phyloP scores from a whole-genome alignment of 2,329 filamentous ascomycete genomes.

The Akanthomyces muscarius region DNA sequence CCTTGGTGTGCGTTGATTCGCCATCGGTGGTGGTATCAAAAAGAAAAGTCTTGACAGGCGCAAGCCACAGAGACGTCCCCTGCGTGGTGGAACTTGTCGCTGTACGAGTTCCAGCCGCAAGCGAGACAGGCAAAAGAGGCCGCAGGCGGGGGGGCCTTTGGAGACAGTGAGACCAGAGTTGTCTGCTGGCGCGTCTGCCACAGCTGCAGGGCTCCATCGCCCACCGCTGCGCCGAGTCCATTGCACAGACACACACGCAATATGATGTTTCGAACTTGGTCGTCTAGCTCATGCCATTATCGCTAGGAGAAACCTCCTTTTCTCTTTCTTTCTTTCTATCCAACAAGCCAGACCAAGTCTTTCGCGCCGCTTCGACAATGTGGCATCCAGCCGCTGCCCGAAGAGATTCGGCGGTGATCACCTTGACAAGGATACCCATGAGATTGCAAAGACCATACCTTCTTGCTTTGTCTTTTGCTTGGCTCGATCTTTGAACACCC shows the following conservation, averaged over 20 bases:
- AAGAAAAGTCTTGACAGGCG: neutral
- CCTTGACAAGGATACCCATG: neutral
- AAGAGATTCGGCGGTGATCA: neutral
- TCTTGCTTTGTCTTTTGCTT: neutral
- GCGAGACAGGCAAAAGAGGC: neutral
- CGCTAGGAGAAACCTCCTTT: neutral
- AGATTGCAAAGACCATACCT: neutral
- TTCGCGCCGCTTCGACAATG: neutral
- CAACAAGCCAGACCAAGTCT: neutral
- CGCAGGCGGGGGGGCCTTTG: neutral
- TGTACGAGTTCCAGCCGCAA: neutral
- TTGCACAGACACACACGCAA: constrained; percentile 5
- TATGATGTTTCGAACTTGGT: constrained; percentile 1
- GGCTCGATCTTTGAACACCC: neutral
- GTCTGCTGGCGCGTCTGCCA: neutral
- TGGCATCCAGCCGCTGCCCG: neutral
- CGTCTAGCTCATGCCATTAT: neutral
- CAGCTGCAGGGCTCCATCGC: constrained; percentile 14
- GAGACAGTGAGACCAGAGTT: neutral
- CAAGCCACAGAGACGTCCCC: constrained; percentile 4
- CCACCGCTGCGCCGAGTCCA: neutral
- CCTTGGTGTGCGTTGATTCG: neutral
- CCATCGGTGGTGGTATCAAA: neutral
- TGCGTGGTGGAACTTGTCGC: neutral
- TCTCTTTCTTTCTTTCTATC: neutral